Percentiles rank a stretch among this genome's conserved stretches.
phyloP scores from a whole-genome alignment of 2,329 filamentous ascomycete genomes.

The Trichoderma afroharzianum region DNA sequence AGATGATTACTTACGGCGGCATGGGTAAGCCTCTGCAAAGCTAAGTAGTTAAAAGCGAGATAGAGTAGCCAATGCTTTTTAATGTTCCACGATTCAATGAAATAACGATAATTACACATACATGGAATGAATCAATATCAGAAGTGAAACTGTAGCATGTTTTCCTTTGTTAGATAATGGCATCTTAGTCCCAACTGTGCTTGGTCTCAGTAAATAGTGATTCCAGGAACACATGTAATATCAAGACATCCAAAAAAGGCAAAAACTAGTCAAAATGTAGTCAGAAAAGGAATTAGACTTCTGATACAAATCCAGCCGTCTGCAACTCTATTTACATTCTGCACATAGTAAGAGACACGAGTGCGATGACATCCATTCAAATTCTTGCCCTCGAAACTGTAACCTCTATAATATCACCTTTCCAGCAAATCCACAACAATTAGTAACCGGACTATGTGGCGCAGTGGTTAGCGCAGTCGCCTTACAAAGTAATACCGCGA shows the following conservation, averaged over 20 bases:
- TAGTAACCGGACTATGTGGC: constrained; percentile 27
- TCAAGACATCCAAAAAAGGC: background rate
- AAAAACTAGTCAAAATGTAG: background rate
- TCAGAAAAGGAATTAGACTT: background rate
- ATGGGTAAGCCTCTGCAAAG: constrained; percentile 54
- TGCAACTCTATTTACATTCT: background rate
- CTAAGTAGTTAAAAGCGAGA: constrained; percentile 21
- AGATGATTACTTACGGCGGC: constrained; percentile 57
- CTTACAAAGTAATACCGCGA: constrained; percentile 35
- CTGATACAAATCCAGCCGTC: background rate
- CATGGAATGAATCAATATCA: background rate
- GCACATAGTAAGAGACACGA: background rate
- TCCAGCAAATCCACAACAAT: background rate
- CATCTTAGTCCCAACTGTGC: background rate
- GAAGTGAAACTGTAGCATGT: background rate
- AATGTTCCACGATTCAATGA: background rate
- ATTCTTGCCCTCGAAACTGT: no score
- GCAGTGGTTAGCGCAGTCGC: constrained; percentile 40
- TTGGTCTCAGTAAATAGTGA: background rate
- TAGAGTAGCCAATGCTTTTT: background rate
- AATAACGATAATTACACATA: background rate
- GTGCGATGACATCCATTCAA: background rate
- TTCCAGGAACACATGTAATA: background rate
- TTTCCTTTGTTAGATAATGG: background rate
- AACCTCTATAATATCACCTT: background rate